phyloP scores from a whole-genome alignment of 805 yeast genomes.

The Saturnispora kantuleensis region DNA sequence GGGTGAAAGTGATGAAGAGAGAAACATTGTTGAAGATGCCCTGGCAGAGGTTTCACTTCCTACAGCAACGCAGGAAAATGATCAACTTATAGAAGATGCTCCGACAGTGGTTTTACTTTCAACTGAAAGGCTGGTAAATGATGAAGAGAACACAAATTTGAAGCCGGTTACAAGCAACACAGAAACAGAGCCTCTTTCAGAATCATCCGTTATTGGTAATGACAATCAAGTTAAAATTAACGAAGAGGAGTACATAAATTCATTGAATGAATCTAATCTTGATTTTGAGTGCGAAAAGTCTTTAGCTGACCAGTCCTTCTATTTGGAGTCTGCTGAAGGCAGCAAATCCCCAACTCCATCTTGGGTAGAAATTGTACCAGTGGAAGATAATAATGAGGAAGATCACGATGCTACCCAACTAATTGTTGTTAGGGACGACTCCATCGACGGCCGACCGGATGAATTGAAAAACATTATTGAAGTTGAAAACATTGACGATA shows the following conservation, averaged over 20 bases:
- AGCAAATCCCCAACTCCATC: conserved; percentile 1
- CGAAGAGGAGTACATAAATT: conserved; percentile 21
- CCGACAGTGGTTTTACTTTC: no score
- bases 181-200: conserved; percentile 14
- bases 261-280: conserved; percentile 17
- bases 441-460: not conserved
- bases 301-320: conserved; percentile 21
- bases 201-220: conserved; percentile 19
- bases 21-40: conserved; percentile 5
- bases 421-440: conserved; percentile 7
- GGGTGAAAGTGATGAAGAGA: conserved; percentile 8
- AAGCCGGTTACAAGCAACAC: not conserved
- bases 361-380: no score
- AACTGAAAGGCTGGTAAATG: not conserved
- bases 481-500: conserved; percentile 7
- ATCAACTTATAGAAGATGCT: no score
- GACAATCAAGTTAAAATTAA: conserved; percentile 11
- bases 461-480: not conserved
- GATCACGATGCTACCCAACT: not conserved
- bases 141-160: not conserved
- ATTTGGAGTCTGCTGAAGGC: conserved; percentile 14
- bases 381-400: not conserved
- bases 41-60: not conserved
- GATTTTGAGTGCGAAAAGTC: conserved; percentile 9
- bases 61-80: no score